Base-by-base conservation (phyloP, 306 rosid genomes). In the Castanea crenata region DNA sequence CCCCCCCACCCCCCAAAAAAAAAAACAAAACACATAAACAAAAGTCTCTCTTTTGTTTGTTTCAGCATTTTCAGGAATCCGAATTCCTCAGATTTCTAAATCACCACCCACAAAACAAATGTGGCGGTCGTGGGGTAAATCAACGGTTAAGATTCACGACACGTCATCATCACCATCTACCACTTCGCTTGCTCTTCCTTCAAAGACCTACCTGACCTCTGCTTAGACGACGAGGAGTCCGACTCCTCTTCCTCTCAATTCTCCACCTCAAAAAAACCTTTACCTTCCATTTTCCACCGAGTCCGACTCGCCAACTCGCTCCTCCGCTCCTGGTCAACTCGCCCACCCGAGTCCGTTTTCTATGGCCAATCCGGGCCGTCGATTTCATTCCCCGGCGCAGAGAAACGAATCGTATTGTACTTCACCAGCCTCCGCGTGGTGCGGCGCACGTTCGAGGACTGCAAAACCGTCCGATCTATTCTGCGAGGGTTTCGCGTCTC, bases 341-440 rank as follows among this genome's bases (percentile, higher is more conserved):
- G 73, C 11, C 57, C 35, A 4, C 78, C 69, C 69, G 31, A 29
- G 83, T 81, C 87, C 72, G n/a, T 25, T 32, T 35, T 38, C 62
- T 6, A 83, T 79, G 63, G 81, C 81, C 84, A 83, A 59, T 3
- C 75, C 4, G 79, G 61, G 7, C 79, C 56, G 46, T 64, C 44
- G 67, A 82, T 86, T 44, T 27, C 79, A 55, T 51, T 82, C 31
- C 94, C 93, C 15, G 79, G 85, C 1, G 81, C 89, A 6, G 96
- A 95, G 84, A 85, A 90, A 44, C 91, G 92, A 75, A 87, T 95
- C 58, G 92, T 91, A 54, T 84, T 95, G 19, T 95, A 92, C 88
- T 95, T 87, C 87, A 92, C 99, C 4, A 92, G 95, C 92, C 88
- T 92, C 65, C 92, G 97, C n/a, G 92, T 95, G 79, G 96, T 95